Evolutionary conservation across 2,329 filamentous ascomycete genomes (phyloP), one percentile per base, ranked within the genome.

Genomic region (Fusarium neocosmosporiellum): DNA sequence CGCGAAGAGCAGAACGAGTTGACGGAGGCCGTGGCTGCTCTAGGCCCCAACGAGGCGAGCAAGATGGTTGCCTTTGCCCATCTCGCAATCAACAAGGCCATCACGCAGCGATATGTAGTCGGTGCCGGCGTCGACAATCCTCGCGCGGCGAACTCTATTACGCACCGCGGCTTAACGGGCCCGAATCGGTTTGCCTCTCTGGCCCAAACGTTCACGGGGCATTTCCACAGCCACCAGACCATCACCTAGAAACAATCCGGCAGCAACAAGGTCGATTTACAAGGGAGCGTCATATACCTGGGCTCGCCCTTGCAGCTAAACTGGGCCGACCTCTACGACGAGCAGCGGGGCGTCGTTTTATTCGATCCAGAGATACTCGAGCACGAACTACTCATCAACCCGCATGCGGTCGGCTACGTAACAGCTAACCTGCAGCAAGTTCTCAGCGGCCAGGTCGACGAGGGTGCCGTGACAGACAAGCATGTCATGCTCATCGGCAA

Each of bases 11-110:
- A 77, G 37, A 11, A 63, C 9, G 70, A 75, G 55, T 31, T 77
- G 14, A 66, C 62, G 0, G 55, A 75, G 2, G 66, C 68, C 2
- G 70, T 77, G 34, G 67, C 65, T 36, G 54, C 74, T 24, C 50
- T 74, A 4, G 9, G 3, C 1, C 54, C 63, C 3, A 2, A 10
- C 0, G 63, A 76, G 5, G 75, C 75, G 16, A 67, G 67, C 13
- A 20, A 59, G 20, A 77, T 60, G 4, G 75, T 77, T 60, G 69
- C 67, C 11, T 77, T 77, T 69, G 73, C 73, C 5, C 70, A 77
- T 60, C 63, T 77, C 0, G 73, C 71, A 20, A 74, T 77, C 29
- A 75, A 77, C 13, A 77, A 72, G 37, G 73, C 75, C 18, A 72
- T 77, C 34, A 70, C 62, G 1, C 75, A 77, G 60, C 63, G 68